These are phyloP conservation scores for Favolaschia claudopus DNA, from an alignment of 768 basidiomycete species.

Conservation along the genomic window DNA sequence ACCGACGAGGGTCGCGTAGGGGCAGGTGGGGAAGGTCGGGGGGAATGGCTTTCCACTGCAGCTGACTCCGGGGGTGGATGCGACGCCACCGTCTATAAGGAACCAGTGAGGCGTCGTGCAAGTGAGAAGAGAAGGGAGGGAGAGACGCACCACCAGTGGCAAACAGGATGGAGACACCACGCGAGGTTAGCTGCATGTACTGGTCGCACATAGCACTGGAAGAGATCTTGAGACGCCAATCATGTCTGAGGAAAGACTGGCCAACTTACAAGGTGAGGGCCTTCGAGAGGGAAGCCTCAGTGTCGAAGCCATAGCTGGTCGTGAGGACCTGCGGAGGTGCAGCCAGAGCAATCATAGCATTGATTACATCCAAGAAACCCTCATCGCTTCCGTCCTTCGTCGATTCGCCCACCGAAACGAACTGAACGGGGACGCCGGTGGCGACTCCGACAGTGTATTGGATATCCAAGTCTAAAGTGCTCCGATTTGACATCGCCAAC, in stretches of 20 bases:
- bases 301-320: constrained; percentile 57
- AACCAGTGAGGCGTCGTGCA: neutral
- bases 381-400: constrained; percentile 24
- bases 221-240: neutral
- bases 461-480: constrained; percentile 28
- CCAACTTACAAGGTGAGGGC: constrained; percentile 17
- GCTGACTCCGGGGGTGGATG: constrained; percentile 33
- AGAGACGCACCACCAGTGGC: constrained; percentile 43
- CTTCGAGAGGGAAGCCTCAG: constrained; percentile 45
- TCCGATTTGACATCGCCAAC: too few relatives aligned
- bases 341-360: constrained; percentile 17
- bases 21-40: constrained; percentile 56
- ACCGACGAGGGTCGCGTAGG: constrained; percentile 47
- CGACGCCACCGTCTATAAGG: constrained; percentile 53
- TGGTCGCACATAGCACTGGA: constrained; percentile 25
- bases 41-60: constrained; percentile 46
- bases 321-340: constrained; percentile 53
- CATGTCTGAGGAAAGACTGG: neutral
- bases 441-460: constrained; percentile 39
- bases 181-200: constrained; percentile 47
- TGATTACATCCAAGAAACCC: constrained; percentile 27
- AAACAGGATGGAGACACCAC: constrained; percentile 58
- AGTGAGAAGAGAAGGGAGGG: too few relatives aligned
- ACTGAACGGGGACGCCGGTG: constrained; percentile 32
- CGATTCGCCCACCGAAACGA: constrained; percentile 31